Base-by-base conservation (phyloP, 805 yeast species). In the Candida ponderosae region DNA sequence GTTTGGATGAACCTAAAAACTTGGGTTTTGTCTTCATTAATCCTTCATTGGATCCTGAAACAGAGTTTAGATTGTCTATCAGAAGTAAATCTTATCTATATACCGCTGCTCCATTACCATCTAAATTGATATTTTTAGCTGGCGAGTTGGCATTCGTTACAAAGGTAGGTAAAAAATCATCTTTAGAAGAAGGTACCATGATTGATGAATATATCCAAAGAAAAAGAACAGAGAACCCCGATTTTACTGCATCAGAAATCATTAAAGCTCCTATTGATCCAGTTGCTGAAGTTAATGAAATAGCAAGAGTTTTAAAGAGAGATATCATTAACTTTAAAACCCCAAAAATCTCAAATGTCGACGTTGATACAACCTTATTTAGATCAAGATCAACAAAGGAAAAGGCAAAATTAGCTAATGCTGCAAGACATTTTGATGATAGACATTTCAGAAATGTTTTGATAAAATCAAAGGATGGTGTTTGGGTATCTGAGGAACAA, bases 81-180 rank as follows among this genome's bases (percentile, higher is more conserved):
- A 55, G 70, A 42, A 67, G 58, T 3, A 65, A 65, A 44, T 62
- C 72, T 1, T 69, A 65, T 38, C 53, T 70, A 6, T 65, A 64
- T 47, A 52, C 67, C 1, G 61, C 55, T 35, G 73, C 76, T 2
- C 61, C 65, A 8, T 51, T 70, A 5, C 80, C 81, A 1, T 51
- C 60, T 30, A 60, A 56, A 38, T 41, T 69, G 19, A 50, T 68
- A 9, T 68, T 68, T 44, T 46, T 69, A 31, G 62, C 63, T 7
- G 66, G 67, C 38, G 70, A 65, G 35, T 44, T 63, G 29, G 66
- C 65, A 0, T 60, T 65, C 38, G 65, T 62, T 23, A 60, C 62
- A 5, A 61, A 56, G 43, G 51, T 57, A 15, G 54, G 54, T 16
- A 55, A 51, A 19, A 60, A 57, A 36, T 44, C 51, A 16, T 59